phyloP scores from a whole-genome alignment of 345 rosid species.

The Eucalyptus dawsonii region DNA sequence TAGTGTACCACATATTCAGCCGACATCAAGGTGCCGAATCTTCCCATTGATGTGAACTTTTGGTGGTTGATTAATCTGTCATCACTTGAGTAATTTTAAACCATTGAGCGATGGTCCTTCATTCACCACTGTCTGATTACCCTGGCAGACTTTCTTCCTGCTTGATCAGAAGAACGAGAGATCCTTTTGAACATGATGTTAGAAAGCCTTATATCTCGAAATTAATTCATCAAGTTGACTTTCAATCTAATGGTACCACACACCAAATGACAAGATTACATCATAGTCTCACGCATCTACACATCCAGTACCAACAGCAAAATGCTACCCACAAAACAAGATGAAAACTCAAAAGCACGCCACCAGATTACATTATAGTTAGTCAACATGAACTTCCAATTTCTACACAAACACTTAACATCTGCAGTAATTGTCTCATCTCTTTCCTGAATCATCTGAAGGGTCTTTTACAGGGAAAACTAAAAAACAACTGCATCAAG shows the following conservation, averaged over 20 bases:
- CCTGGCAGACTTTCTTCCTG: too few relatives aligned
- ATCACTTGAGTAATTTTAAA: too few relatives aligned
- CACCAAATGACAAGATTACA: not conserved
- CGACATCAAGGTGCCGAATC: too few relatives aligned
- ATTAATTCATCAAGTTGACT: not conserved
- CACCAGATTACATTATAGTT: not conserved
- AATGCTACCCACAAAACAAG: not conserved
- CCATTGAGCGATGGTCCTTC: too few relatives aligned
- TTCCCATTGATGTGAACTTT: too few relatives aligned
- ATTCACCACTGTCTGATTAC: too few relatives aligned
- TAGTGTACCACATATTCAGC: too few relatives aligned
- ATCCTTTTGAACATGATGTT: not conserved
- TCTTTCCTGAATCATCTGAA: not conserved
- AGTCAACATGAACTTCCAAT: not conserved
- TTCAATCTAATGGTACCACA: not conserved
- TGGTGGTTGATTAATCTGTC: too few relatives aligned
- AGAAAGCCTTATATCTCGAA: not conserved
- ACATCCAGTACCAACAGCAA: not conserved
- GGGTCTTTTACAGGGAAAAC: accelerated
- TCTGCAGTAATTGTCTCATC: not conserved
- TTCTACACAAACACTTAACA: not conserved
- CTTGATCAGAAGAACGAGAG: not conserved
- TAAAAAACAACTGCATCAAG: not conserved
- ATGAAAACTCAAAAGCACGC: not conserved
- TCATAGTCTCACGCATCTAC: not conserved